phyloP scores from a whole-genome alignment of 495 filamentous ascomycete genomes.

The Penicillium desertorum region DNA sequence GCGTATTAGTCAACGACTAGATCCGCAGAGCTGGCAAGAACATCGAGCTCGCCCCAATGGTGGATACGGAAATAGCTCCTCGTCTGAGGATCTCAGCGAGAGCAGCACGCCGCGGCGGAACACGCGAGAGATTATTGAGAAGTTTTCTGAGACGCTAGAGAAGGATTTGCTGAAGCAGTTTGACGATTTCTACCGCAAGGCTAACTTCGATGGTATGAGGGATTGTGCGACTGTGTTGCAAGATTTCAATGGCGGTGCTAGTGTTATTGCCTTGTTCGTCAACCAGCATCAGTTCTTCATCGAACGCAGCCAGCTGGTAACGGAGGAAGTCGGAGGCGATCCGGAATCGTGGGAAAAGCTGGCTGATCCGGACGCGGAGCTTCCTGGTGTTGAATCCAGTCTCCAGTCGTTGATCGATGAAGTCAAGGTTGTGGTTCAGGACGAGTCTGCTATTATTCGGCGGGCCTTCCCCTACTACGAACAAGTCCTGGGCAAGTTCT shows the following conservation, averaged over 20 bases:
- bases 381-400: slow-evolving; percentile 86
- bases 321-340: slow-evolving; percentile 84
- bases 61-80: slow-evolving; percentile 34
- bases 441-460: slow-evolving; percentile 93
- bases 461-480: slow-evolving; percentile 95
- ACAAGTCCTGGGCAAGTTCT: slow-evolving; percentile 83
- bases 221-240: slow-evolving; percentile 90
- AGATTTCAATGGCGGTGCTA: slow-evolving; percentile 93
- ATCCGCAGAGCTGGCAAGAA: slow-evolving; percentile 68
- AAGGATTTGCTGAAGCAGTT: slow-evolving; percentile 95
- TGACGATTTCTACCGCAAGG: slow-evolving; percentile 89
- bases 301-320: slow-evolving; percentile 82
- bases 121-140: slow-evolving; percentile 89
- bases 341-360: slow-evolving; percentile 84
- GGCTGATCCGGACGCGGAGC: slow-evolving; percentile 90
- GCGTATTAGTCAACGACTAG: slow-evolving; percentile 81
- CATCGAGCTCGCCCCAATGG: slow-evolving; percentile 62
- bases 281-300: slow-evolving; percentile 99
- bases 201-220: slow-evolving; percentile 95
- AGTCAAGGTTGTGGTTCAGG: slow-evolving; percentile 92
- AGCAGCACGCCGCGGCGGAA: slow-evolving; percentile 52
- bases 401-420: slow-evolving; percentile 90
- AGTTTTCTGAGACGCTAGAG: slow-evolving; percentile 92
- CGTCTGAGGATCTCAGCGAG: slow-evolving; percentile 38
- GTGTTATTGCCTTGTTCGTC: slow-evolving; percentile 91